Conservation (phyloP, 1,284 basidiomycete species). For the Ganoderma lingzhi region DNA sequence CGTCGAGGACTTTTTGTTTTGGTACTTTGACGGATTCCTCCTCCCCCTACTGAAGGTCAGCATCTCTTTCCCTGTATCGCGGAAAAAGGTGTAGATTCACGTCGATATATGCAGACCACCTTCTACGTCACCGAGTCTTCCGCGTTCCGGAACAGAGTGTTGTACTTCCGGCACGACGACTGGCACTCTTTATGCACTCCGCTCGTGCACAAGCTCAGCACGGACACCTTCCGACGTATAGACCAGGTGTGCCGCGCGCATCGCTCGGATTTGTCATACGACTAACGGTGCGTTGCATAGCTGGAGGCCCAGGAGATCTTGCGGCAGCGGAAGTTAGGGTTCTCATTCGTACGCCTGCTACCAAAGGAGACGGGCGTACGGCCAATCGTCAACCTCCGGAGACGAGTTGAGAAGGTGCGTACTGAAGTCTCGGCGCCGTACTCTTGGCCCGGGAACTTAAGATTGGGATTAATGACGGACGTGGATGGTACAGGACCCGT, state of each 20-base stretch:
- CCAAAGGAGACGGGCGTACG: conserved; percentile 96
- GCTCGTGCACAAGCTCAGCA: conserved; percentile 75
- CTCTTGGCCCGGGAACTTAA: neutral
- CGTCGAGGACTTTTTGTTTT: conserved; percentile 87
- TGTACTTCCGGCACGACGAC: conserved; percentile 96
- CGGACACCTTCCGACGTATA: conserved; percentile 71
- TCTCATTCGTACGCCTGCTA: conserved; percentile 87
- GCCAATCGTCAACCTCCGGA: conserved; percentile 92
- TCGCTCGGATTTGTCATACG: neutral
- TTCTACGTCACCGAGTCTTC: conserved; percentile 97
- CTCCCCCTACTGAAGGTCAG: conserved; percentile 82
- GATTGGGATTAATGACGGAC: neutral
- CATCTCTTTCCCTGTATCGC: neutral
- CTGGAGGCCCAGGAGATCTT: conserved; percentile 70
- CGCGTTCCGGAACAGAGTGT: conserved; percentile 84
- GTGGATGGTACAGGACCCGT: conserved; percentile 5
- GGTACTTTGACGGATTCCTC: conserved; percentile 92
- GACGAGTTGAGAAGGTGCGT: conserved; percentile 53
- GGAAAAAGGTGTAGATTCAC: neutral
- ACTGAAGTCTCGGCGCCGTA: too few relatives aligned
- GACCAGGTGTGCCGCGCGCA: conserved; percentile 52
- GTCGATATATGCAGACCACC: conserved; percentile 65
- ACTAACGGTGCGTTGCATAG: conserved; percentile 44
- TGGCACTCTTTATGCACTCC: conserved; percentile 90
- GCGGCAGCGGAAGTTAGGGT: conserved; percentile 76